Percentiles rank a stretch among this genome's conserved stretches.
Conservation (phyloP, 2,329 filamentous ascomycete species). For the Talaromyces piceae region DNA sequence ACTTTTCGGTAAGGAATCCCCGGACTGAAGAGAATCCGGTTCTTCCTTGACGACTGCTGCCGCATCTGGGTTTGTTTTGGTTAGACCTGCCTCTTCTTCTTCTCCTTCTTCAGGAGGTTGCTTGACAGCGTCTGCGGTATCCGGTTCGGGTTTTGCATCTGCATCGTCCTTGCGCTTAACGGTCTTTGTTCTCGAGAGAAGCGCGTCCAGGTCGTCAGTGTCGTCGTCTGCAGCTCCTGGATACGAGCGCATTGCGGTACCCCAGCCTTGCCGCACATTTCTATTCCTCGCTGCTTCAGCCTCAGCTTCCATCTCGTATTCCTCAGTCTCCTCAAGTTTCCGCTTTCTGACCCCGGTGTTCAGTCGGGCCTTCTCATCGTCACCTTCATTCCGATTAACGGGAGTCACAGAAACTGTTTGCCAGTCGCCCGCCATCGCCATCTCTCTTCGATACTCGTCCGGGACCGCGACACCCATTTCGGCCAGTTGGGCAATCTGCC, state of each 20-base stretch:
- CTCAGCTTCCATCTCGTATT: slow-evolving; percentile 17
- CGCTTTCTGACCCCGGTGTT: slow-evolving; percentile 40
- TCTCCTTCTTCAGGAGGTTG: slow-evolving; percentile 3
- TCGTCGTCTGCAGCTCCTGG: slow-evolving; percentile 29
- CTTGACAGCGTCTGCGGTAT: slow-evolving; percentile 2
- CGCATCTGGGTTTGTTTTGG: slow-evolving; percentile 7
- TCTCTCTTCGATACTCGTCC: slow-evolving; percentile 65
- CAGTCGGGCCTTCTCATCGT: slow-evolving; percentile 22
- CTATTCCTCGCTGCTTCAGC: slow-evolving; percentile 16
- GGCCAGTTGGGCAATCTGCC: slow-evolving; percentile 79
- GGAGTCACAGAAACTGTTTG: slow-evolving; percentile 52
- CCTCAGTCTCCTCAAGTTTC: slow-evolving; percentile 36
- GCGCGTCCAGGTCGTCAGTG: slow-evolving; percentile 35
- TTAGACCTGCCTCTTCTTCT: background rate
- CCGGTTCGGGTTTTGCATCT: slow-evolving; percentile 13
- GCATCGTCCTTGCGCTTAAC: slow-evolving; percentile 22
- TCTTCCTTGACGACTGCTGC: slow-evolving; percentile 24
- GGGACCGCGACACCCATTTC: slow-evolving; percentile 82
- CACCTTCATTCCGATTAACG: slow-evolving; percentile 37
- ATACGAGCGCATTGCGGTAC: slow-evolving; percentile 34
- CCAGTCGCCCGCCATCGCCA: slow-evolving; percentile 90
- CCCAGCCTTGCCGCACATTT: slow-evolving; percentile 37
- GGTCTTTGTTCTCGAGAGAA: slow-evolving; percentile 35
- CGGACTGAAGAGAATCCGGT: slow-evolving; percentile 4
- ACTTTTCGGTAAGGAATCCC: slow-evolving; percentile 10